phyloP scores from a whole-genome alignment of 768 basidiomycete genomes.

The Auricularia sp. region DNA sequence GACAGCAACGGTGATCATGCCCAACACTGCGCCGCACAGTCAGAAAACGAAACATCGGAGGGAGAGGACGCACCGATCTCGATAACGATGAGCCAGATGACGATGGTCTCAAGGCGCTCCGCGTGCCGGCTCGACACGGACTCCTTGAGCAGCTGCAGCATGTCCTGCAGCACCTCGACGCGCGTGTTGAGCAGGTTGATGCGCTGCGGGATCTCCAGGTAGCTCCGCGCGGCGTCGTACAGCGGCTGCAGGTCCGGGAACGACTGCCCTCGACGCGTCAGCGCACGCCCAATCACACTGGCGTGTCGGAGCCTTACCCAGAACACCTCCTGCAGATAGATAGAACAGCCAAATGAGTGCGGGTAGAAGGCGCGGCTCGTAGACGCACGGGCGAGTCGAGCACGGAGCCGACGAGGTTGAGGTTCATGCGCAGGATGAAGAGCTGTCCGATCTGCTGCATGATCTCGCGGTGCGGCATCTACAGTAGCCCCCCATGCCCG shows the following conservation, averaged over 20 bases:
- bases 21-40: constrained; percentile 46
- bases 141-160: constrained; percentile 91
- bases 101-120: constrained; percentile 86
- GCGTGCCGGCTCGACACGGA: constrained; percentile 85
- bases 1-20: constrained; percentile 84
- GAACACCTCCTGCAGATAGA: constrained; percentile 48
- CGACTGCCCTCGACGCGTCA: constrained; percentile 39
- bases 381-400: constrained; percentile 73
- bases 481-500: constrained; percentile 1
- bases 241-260: constrained; percentile 92
- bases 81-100: constrained; percentile 82
- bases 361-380: constrained; percentile 22
- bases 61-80: constrained; percentile 54
- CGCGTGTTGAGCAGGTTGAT: constrained; percentile 80
- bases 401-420: constrained; percentile 94
- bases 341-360: not conserved
- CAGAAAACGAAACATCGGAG: not conserved
- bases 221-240: constrained; percentile 87
- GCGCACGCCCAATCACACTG: not conserved
- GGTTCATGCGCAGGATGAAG: constrained; percentile 87
- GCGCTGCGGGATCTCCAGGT: constrained; percentile 89
- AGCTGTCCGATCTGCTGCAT: constrained; percentile 96
- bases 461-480: constrained; percentile 57
- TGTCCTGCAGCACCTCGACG: constrained; percentile 82
- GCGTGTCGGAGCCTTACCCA: constrained; percentile 52